Conservation (phyloP, 805 yeast genomes). For the Dipodascus albidus region DNA sequence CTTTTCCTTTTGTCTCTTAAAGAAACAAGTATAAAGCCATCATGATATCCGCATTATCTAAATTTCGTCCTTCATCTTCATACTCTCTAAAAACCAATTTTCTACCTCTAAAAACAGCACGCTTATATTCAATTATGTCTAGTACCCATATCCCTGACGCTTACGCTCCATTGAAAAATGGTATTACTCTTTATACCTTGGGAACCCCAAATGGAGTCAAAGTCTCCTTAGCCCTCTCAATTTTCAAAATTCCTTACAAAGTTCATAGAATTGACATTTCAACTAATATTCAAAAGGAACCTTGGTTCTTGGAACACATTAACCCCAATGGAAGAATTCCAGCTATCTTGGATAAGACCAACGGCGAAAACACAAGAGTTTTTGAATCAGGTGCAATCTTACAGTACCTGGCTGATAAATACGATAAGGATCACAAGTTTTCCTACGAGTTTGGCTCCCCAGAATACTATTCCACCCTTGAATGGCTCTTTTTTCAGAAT, state of each 20-base stretch:
- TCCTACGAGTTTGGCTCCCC: conserved; percentile 27
- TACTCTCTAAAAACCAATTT: too few species aligned
- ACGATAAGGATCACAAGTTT: conserved; percentile 41
- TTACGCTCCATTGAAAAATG: neutral
- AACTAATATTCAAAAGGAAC: conserved; percentile 39
- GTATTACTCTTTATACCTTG: conserved; percentile 31
- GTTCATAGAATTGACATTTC: conserved; percentile 31
- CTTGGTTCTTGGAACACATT: conserved; percentile 38
- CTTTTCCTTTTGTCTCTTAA: too few species aligned
- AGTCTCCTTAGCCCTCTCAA: conserved; percentile 26
- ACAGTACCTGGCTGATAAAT: conserved; percentile 46
- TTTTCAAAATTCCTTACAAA: conserved; percentile 25
- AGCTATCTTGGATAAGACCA: conserved; percentile 26
- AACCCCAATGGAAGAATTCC: conserved; percentile 61
- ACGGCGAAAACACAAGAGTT: conserved; percentile 23
- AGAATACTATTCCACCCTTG: conserved; percentile 32
- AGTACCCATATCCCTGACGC: neutral
- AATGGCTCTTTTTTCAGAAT: conserved; percentile 45
- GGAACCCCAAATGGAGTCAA: conserved; percentile 36
- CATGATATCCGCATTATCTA: too few species aligned
- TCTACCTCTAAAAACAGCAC: too few species aligned
- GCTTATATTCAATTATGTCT: too few species aligned
- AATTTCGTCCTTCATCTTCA: too few species aligned
- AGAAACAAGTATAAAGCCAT: too few species aligned
- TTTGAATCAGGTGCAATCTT: conserved; percentile 55